Evolutionary conservation across 1,139 yeast species (phyloP).

Genomic region (Groenewaldozyma sp.): DNA sequence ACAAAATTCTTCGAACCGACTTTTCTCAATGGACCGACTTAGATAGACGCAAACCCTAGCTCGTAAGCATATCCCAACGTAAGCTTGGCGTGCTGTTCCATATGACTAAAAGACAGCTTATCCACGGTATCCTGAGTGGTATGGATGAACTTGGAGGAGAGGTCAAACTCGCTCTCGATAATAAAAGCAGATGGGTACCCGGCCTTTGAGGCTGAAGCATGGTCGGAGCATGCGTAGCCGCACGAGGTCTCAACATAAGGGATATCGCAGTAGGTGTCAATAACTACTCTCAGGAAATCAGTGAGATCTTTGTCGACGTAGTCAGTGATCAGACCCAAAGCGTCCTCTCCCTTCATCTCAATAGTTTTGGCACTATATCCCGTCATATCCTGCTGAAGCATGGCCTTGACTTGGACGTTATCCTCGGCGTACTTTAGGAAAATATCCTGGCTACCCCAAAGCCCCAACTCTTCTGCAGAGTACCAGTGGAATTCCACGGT

Average conservation of each 20-base stretch:
- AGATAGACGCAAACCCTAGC: slow-evolving; percentile 38
- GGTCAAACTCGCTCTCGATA: slow-evolving; percentile 62
- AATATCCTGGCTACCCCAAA: slow-evolving; percentile 77
- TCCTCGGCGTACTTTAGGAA: slow-evolving; percentile 45
- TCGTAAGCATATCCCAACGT: slow-evolving; percentile 65
- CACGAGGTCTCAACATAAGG: slow-evolving; percentile 68
- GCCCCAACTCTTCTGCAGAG: slow-evolving; percentile 92
- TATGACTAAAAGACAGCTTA: slow-evolving; percentile 64
- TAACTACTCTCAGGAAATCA: slow-evolving; percentile 51
- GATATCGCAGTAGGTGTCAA: slow-evolving; percentile 53
- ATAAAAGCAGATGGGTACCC: slow-evolving; percentile 82
- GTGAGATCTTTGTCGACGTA: slow-evolving; percentile 54
- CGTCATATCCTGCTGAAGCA: slow-evolving; percentile 95
- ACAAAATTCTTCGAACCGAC: too few relatives aligned
- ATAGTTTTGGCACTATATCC: slow-evolving; percentile 58
- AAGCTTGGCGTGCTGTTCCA: slow-evolving; percentile 68
- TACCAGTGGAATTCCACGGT: slow-evolving; percentile 89
- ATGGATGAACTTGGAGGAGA: slow-evolving; percentile 63
- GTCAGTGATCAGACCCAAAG: slow-evolving; percentile 74
- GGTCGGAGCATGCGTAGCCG: slow-evolving; percentile 93
- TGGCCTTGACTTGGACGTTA: slow-evolving; percentile 54
- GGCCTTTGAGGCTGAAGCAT: slow-evolving; percentile 71
- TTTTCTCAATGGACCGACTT: too few relatives aligned
- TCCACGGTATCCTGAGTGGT: slow-evolving; percentile 74
- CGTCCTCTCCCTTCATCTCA: slow-evolving; percentile 53